These are phyloP conservation scores for Sugiyamaella neomexicana DNA, from an alignment of 1,139 yeast species.

Conservation along the genomic window DNA sequence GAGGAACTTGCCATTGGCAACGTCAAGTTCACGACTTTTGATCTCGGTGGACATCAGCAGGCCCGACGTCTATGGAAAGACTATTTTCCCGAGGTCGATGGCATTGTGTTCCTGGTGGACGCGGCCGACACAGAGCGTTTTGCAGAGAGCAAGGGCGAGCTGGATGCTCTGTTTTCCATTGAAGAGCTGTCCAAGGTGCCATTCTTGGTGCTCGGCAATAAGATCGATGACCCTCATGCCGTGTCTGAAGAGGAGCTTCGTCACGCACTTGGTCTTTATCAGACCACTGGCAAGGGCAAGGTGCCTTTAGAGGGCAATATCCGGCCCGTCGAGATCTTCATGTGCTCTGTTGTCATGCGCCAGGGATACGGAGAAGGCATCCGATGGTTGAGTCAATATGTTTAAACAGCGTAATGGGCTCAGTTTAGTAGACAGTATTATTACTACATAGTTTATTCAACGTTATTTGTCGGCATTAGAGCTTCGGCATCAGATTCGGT, in stretches of 20 bases:
- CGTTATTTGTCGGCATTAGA: neutral
- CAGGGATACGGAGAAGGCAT: conserved; percentile 95
- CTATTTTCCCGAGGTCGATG: conserved; percentile 98
- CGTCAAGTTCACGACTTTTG: conserved; percentile 95
- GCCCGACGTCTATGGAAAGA: conserved; percentile 99
- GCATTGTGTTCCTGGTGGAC: conserved; percentile 93
- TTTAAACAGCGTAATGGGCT: conserved; percentile 44
- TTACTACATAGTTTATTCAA: conserved; percentile 5
- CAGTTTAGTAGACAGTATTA: neutral
- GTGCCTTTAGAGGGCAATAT: conserved; percentile 67
- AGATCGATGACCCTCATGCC: conserved; percentile 91
- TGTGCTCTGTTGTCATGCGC: conserved; percentile 98
- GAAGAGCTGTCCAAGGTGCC: conserved; percentile 91
- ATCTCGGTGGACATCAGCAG: conserved; percentile 96
- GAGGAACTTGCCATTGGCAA: conserved; percentile 97
- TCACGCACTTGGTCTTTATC: conserved; percentile 82
- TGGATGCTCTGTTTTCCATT: conserved; percentile 87
- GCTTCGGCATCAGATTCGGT: too few relatives aligned
- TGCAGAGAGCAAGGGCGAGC: conserved; percentile 90
- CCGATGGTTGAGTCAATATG: conserved; percentile 94
- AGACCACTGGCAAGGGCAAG: conserved; percentile 85
- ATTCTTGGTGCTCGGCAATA: conserved; percentile 90
- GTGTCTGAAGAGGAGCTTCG: conserved; percentile 94
- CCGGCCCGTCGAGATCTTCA: conserved; percentile 93
- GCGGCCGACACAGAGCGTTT: conserved; percentile 97